Conservation (phyloP, 768 basidiomycete genomes). For the Leccinum truebloodii region DNA sequence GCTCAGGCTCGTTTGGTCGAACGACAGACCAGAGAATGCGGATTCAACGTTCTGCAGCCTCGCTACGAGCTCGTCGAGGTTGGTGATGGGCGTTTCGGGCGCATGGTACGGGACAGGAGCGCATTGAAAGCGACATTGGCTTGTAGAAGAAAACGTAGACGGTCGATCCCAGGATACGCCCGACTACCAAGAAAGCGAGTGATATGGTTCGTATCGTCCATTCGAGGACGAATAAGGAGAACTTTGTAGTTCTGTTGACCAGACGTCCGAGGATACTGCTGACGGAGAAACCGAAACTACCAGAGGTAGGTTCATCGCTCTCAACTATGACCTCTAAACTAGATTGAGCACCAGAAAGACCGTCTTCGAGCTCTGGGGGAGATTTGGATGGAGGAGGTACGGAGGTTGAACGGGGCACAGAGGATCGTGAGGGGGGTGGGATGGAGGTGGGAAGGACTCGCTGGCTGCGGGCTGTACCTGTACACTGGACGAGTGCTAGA, state of each 20-base stretch:
- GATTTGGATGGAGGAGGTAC: conserved; percentile 41
- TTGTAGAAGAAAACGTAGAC: conserved; percentile 50
- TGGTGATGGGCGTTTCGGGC: conserved; percentile 60
- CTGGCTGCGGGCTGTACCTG: conserved; percentile 38
- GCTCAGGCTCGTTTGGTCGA: conserved; percentile 52
- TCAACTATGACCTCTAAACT: conserved; percentile 67
- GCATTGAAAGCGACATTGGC: conserved; percentile 43
- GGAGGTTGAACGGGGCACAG: conserved; percentile 39
- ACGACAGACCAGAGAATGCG: conserved; percentile 58
- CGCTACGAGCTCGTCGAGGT: conserved; percentile 63
- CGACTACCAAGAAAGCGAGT: conserved; percentile 42
- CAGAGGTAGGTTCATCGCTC: conserved; percentile 50
- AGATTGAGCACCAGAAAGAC: conserved; percentile 44
- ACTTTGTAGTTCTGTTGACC: conserved; percentile 38
- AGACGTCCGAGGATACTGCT: conserved; percentile 46
- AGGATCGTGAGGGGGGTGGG: conserved; percentile 39
- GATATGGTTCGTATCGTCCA: conserved; percentile 33
- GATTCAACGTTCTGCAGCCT: conserved; percentile 66
- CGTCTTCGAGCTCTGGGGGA: conserved; percentile 19
- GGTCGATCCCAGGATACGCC: conserved; percentile 49
- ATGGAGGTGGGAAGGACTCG: conserved; percentile 36
- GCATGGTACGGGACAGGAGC: conserved; percentile 45
- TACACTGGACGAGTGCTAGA: conserved; percentile 25
- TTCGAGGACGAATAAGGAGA: conserved; percentile 33
- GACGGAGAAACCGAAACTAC: conserved; percentile 40